Base-by-base conservation (phyloP, 208 protist species). In the Trypanosoma boissoni region DNA sequence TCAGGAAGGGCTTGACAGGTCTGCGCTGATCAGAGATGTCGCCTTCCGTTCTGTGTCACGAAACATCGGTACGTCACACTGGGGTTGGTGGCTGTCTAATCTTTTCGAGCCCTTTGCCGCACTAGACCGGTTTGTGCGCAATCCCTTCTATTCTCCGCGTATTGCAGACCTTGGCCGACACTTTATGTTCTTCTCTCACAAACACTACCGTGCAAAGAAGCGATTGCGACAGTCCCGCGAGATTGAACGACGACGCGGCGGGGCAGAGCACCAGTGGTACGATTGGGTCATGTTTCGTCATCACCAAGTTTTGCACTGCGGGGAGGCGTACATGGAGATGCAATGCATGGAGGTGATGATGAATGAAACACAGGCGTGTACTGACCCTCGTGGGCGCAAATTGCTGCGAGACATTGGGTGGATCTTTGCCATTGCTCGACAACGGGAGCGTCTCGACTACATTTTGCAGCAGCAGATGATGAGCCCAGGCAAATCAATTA, bases 261-360 rank as follows among this genome's bases (percentile, higher is more conserved):
- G 88, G 9, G 52, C 61, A 18, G 88, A 92, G 76, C 85, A 95
- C 51, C 69, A 89, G 73, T 95, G 88, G 88, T 92, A 92, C 44
- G 88, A 95, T 72, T 92, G 84, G 88, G 65, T 76, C 21, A 86
- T 88, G 78, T 95, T 95, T 50, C 85, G 82, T 34, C 85, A 95
- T 55, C 79, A 82, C 39, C 76, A 88, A 28, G 85, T 95, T 27
- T 64, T 89, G 21, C 88, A 95, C 68, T 95, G 88, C 62, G 88
- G 88, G 16, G 88, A 95, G 68, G 84, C 85, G 9, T 92, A 91
- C 59, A 92, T 95, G 84, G 88, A 95, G 58, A 89, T 91, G 76
- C 65, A 76, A 41, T 76, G 74, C 34, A 20, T 95, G 28, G 78
- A 91, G 21, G 66, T 78, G 32, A 89, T 91, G 68, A 95, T 91